Conservation (phyloP, 1,284 basidiomycete genomes). For the Sparassis latifolia region DNA sequence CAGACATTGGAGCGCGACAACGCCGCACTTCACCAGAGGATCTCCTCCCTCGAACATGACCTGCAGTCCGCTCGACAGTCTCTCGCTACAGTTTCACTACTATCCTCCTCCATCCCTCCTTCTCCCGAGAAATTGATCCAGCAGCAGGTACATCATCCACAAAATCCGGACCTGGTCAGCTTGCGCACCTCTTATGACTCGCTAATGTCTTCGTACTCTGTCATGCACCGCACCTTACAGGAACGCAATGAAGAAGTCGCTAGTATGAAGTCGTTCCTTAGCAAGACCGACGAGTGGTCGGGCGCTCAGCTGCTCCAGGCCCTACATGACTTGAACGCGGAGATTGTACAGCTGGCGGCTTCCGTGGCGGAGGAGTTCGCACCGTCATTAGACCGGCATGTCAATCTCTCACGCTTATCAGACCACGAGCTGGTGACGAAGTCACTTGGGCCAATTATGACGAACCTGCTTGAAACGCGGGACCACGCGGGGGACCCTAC, state of each 20-base stretch:
- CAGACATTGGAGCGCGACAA: slow-evolving; percentile 24
- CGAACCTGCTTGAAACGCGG: slow-evolving; percentile 22
- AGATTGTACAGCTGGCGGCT: slow-evolving; percentile 32
- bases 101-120: slow-evolving; percentile 8
- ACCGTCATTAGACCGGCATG: slow-evolving; percentile 15
- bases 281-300: slow-evolving; percentile 33
- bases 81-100: slow-evolving; percentile 6
- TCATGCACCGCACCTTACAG: slow-evolving; percentile 19
- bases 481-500: slow-evolving; percentile 30
- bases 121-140: slow-evolving; percentile 2
- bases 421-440: slow-evolving; percentile 26
- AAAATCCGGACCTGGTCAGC: slow-evolving; percentile 6
- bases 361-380: slow-evolving; percentile 30
- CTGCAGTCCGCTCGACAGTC: slow-evolving; percentile 9
- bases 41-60: slow-evolving; percentile 15
- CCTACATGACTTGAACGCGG: slow-evolving; percentile 31
- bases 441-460: slow-evolving; percentile 25
- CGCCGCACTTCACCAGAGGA: slow-evolving; percentile 17
- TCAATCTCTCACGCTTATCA: slow-evolving; percentile 18
- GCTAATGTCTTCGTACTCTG: slow-evolving; percentile 14
- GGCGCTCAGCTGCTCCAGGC: slow-evolving; percentile 32
- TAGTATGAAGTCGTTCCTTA: slow-evolving; percentile 30
- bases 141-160: slow-evolving; percentile 5
- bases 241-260: slow-evolving; percentile 27
- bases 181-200: slow-evolving; percentile 13